Percentiles rank a stretch among this genome's conserved stretches.
These are phyloP conservation scores for Chaetomium fimeti DNA, from an alignment of 495 filamentous ascomycete species.

Conservation along the genomic window DNA sequence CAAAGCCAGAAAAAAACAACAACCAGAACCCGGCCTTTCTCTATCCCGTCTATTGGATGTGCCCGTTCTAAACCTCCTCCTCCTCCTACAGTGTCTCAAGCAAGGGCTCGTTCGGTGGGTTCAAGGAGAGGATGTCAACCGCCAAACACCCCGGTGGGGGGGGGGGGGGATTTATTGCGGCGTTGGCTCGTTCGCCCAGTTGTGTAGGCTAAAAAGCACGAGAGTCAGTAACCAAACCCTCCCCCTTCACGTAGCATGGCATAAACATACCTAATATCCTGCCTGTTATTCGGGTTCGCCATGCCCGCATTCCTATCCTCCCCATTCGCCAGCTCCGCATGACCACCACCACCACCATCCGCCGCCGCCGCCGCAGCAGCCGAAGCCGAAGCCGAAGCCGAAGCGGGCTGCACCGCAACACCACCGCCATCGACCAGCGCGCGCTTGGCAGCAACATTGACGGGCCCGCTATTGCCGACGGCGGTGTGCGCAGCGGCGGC, in stretches of 20 bases:
- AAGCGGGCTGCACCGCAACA: background rate
- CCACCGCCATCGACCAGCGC: background rate
- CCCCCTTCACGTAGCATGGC: background rate
- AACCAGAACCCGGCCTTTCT: background rate
- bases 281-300: conserved; percentile 16
- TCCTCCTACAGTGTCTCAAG: background rate
- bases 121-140: background rate
- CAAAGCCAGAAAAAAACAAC: background rate
- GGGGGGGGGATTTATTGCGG: conserved; percentile 8
- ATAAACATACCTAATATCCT: conserved; percentile 27
- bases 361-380: background rate
- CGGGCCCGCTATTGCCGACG: conserved; percentile 27
- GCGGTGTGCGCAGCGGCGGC: background rate
- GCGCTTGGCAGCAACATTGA: conserved; percentile 24
- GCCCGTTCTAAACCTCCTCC: background rate
- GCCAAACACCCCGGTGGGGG: too few relatives aligned
- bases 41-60: conserved; percentile 8
- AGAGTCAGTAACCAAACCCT: background rate
- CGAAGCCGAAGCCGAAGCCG: background rate
- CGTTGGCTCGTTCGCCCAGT: conserved; percentile 10
- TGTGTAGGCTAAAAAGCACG: background rate
- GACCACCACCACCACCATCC: background rate
- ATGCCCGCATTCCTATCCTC: conserved; percentile 11
- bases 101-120: background rate
- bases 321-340: background rate